phyloP scores from a whole-genome alignment of 2,329 filamentous ascomycete species.

The Whalleya microplaca region DNA sequence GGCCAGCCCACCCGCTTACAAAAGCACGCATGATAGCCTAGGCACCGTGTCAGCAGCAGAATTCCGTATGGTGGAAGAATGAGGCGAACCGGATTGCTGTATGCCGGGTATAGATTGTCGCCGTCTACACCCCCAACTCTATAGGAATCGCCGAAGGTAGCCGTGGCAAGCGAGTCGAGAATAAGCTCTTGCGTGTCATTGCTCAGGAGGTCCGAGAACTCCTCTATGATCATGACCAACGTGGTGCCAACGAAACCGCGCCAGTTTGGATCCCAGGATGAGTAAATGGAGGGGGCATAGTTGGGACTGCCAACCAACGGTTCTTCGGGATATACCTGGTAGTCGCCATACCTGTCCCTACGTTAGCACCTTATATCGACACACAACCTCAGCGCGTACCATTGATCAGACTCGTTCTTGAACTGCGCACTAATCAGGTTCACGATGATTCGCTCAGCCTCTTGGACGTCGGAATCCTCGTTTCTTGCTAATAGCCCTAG shows the following conservation, averaged over 20 bases:
- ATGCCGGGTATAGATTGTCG: slow-evolving; percentile 66
- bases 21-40: slow-evolving; percentile 63
- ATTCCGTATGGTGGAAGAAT: slow-evolving; percentile 4
- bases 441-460: slow-evolving; percentile 57
- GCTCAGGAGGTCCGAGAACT: slow-evolving; percentile 54
- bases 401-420: slow-evolving; percentile 55
- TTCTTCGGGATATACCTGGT: slow-evolving; percentile 59
- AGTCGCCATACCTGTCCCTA: slow-evolving; percentile 48
- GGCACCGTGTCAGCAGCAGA: background rate
- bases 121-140: slow-evolving; percentile 61
- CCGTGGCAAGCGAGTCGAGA: slow-evolving; percentile 56
- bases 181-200: slow-evolving; percentile 46
- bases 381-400: slow-evolving; percentile 46
- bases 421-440: slow-evolving; percentile 59
- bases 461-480: slow-evolving; percentile 48
- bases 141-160: slow-evolving; percentile 62
- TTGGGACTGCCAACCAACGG: slow-evolving; percentile 55
- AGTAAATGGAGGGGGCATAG: slow-evolving; percentile 44
- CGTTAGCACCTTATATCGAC: background rate
- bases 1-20: slow-evolving; percentile 61
- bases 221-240: slow-evolving; percentile 61
- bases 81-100: slow-evolving; percentile 55
- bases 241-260: slow-evolving; percentile 64
- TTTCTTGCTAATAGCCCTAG: slow-evolving; percentile 61
- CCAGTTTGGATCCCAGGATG: slow-evolving; percentile 66